These are phyloP conservation scores for Hypoxylon fuscum DNA, from an alignment of 495 filamentous ascomycete genomes.

Conservation along the genomic window DNA sequence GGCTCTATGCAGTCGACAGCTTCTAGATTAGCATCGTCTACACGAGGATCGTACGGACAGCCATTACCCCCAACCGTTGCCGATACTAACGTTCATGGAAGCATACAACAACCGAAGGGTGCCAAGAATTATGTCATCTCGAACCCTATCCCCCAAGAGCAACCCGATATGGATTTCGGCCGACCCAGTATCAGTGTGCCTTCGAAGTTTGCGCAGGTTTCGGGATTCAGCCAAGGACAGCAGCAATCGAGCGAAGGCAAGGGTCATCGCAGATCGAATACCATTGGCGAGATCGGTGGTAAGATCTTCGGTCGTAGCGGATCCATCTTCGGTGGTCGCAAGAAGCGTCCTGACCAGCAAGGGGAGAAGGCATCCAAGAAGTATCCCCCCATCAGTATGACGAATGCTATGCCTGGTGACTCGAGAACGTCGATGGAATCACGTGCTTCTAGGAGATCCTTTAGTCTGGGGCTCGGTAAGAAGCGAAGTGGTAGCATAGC, in stretches of 20 bases:
- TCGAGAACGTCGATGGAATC: conserved; percentile 82
- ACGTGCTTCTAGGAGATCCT: conserved; percentile 71
- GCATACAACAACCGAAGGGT: conserved; percentile 80
- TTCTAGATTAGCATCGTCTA: conserved; percentile 66
- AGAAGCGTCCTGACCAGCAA: conserved; percentile 53
- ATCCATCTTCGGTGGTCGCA: conserved; percentile 74
- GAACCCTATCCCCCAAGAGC: conserved; percentile 69
- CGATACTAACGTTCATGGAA: conserved; percentile 88
- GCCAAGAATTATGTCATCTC: conserved; percentile 81
- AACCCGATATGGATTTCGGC: conserved; percentile 59
- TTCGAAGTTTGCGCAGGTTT: conserved; percentile 60
- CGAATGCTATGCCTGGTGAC: conserved; percentile 63
- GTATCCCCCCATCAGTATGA: conserved; percentile 85
- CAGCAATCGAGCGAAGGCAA: conserved; percentile 53
- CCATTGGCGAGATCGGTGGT: conserved; percentile 80
- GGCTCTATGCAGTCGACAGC: conserved; percentile 77
- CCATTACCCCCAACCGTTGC: conserved; percentile 88
- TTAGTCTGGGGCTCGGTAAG: conserved; percentile 76
- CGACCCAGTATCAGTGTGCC: conserved; percentile 67
- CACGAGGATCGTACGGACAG: conserved; percentile 87
- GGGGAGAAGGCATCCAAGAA: conserved; percentile 59
- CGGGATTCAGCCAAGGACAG: conserved; percentile 50
- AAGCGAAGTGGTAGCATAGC: conserved; percentile 70
- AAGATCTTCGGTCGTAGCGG: conserved; percentile 82
- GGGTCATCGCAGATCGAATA: conserved; percentile 92